Percentiles rank a stretch among this genome's conserved stretches.
These are phyloP conservation scores for Scutellaria galericulata DNA, from an alignment of 257 asterid species.

Conservation along the genomic window DNA sequence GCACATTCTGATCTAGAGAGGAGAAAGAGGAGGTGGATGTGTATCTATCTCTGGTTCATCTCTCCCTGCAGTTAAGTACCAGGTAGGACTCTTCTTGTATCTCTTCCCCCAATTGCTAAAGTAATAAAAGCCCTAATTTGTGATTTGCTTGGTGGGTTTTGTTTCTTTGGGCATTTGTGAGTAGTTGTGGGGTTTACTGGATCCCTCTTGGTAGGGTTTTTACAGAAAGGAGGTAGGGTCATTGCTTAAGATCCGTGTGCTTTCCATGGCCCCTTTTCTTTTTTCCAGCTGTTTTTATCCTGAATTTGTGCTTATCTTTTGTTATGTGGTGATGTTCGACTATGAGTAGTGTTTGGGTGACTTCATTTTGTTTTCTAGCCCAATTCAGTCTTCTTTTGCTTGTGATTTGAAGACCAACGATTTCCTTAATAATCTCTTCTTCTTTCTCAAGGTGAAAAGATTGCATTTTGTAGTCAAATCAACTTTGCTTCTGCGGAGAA, in stretches of 20 bases:
- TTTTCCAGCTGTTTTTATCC: slow-evolving; percentile 45
- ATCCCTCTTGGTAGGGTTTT: slow-evolving; percentile 58
- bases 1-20: slow-evolving; percentile 34
- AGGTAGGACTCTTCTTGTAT: slow-evolving; percentile 5
- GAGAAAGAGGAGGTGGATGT: slow-evolving; percentile 21
- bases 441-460: slow-evolving; percentile 34
- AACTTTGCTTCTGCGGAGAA: neutral
- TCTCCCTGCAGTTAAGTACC: slow-evolving; percentile 39
- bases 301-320: slow-evolving; percentile 50
- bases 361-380: slow-evolving; percentile 45
- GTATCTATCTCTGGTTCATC: slow-evolving; percentile 11
- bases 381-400: slow-evolving; percentile 33
- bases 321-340: slow-evolving; percentile 48
- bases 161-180: slow-evolving; percentile 35
- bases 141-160: slow-evolving; percentile 52
- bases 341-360: slow-evolving; percentile 36
- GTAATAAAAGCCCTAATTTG: slow-evolving; percentile 46
- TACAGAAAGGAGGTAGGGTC: slow-evolving; percentile 61
- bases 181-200: slow-evolving; percentile 56
- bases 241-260: slow-evolving; percentile 71
- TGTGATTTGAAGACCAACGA: slow-evolving; percentile 31
- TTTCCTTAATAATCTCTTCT: slow-evolving; percentile 12
- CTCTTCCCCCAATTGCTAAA: slow-evolving; percentile 35
- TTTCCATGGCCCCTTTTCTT: slow-evolving; percentile 55
- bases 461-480: slow-evolving; percentile 17